Base-by-base conservation (phyloP, 371 early-diverging fungal species). In the Ecytonucleospora hepatopenaei region DNA sequence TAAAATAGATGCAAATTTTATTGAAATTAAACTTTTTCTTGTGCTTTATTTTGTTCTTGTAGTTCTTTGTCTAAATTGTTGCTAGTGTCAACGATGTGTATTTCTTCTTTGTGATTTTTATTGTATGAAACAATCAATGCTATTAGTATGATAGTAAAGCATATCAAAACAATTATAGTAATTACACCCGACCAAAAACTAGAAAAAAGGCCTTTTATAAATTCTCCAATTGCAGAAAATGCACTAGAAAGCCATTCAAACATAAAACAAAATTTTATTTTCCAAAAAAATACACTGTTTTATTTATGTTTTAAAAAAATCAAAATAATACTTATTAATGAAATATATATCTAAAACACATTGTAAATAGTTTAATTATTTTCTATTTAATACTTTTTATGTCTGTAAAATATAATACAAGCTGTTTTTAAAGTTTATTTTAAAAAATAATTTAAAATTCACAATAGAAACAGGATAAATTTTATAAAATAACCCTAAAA, bases 191-290 rank as follows among this genome's bases (percentile, higher is more conserved):
- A 12, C 40, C 40, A 40, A 40, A 40, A 40, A n/a, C 12, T 40
- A n/a, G 12, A 12, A n/a, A 40, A 40, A n/a, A 35, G 46, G 2
- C 48, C 59, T 17, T 0, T 24, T 32, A 59, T 46, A 5, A 68
- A 1, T 26, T 72, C 67, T 8, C 19, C 47, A 35, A 59, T 69
- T 57, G 35, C 47, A 4, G 4, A 56, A 16, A 68, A 40, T n/a
- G n/a, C n/a, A n/a, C n/a, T 40, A n/a, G 12, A 8, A 12, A 40
- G 8, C 12, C 8, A 40, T 40, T 40, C 40, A 40, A 40, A 40
- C 40, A 40, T 40, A n/a, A 40, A 12, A 40, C 12, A n/a, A n/a
- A n/a, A n/a, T n/a, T n/a, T n/a, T n/a, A n/a, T n/a, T n/a, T n/a
- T n/a, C n/a, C n/a, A n/a, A n/a, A n/a, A n/a, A n/a, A n/a, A n/a